Evolutionary conservation across 2,329 filamentous ascomycete genomes (phyloP), one percentile per base, ranked within the genome.

Genomic region (Purpureocillium takamizusanense): DNA sequence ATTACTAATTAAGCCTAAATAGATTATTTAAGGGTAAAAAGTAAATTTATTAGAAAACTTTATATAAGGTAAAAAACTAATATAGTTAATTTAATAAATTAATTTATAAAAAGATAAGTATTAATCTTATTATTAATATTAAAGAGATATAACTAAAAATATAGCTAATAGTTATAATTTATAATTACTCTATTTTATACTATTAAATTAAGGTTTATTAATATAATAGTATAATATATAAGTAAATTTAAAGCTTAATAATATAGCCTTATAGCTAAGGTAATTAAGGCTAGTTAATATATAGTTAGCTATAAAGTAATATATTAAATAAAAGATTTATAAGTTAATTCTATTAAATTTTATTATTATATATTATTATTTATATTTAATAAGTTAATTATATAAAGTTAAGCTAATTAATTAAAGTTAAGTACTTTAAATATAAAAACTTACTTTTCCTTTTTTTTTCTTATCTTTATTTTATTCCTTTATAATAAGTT

Each of bases 1-100:
- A n/a, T n/a, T n/a, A n/a, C n/a, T 34, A 33, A 15, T 11, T 34
- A 28, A 34, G 18, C 23, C 15, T 7, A 37, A 35, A 35, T 35
- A 7, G 34, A 21, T n/a, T 30, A 31, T 34, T 17, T 32, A 38
- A 33, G n/a, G n/a, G n/a, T n/a, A n/a, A n/a, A n/a, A n/a, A n/a
- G n/a, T n/a, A n/a, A n/a, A n/a, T n/a, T n/a, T n/a, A n/a, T n/a
- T n/a, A n/a, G n/a, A n/a, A n/a, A n/a, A n/a, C n/a, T n/a, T n/a
- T n/a, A n/a, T n/a, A n/a, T n/a, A n/a, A n/a, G n/a, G n/a, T n/a
- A n/a, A n/a, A n/a, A n/a, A n/a, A n/a, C n/a, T n/a, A n/a, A n/a
- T n/a, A n/a, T n/a, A n/a, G n/a, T n/a, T n/a, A n/a, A n/a, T n/a
- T n/a, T n/a, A n/a, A n/a, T n/a, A n/a, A n/a, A n/a, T n/a, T n/a